These are phyloP conservation scores for Mrakia hoshinonis DNA, from an alignment of 768 basidiomycete genomes.

Conservation along the genomic window DNA sequence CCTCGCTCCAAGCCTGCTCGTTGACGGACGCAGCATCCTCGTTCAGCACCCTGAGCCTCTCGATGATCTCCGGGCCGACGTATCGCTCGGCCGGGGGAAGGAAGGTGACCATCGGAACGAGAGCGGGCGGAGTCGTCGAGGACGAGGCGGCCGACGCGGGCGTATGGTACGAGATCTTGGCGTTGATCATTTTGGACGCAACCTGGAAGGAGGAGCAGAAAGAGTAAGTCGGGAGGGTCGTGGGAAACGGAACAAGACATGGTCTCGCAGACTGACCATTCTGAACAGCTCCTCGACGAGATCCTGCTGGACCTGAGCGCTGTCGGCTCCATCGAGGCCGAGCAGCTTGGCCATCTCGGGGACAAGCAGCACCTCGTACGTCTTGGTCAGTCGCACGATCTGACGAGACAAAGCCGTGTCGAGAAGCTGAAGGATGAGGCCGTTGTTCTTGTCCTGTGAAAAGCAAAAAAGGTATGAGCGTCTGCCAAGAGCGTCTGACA, in stretches of 20 bases:
- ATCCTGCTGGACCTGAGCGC: constrained; percentile 34
- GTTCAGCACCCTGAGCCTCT: neutral
- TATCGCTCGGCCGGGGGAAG: constrained; percentile 2
- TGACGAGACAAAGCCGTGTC: constrained; percentile 66
- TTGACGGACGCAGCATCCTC: neutral
- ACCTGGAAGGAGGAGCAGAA: neutral
- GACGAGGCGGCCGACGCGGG: neutral
- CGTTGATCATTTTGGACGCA: neutral
- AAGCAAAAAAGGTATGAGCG: neutral
- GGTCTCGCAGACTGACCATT: constrained; percentile 8
- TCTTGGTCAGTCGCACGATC: constrained; percentile 68
- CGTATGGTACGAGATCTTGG: constrained; percentile 3
- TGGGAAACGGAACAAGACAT: neutral
- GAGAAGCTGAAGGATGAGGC: constrained; percentile 59
- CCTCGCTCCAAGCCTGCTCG: neutral
- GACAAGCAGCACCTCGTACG: constrained; percentile 69
- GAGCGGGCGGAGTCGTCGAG: neutral
- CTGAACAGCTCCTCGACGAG: constrained; percentile 51
- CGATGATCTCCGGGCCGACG: constrained; percentile 7
- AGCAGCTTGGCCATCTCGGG: constrained; percentile 56
- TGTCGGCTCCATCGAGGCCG: constrained; percentile 35
- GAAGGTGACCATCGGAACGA: neutral
- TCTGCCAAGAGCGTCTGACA: neutral
- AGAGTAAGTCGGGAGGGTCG: too few relatives aligned
- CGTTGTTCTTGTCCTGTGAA: constrained; percentile 60